phyloP scores from a whole-genome alignment of 2,329 filamentous ascomycete genomes.

The Laburnicola sp. region DNA sequence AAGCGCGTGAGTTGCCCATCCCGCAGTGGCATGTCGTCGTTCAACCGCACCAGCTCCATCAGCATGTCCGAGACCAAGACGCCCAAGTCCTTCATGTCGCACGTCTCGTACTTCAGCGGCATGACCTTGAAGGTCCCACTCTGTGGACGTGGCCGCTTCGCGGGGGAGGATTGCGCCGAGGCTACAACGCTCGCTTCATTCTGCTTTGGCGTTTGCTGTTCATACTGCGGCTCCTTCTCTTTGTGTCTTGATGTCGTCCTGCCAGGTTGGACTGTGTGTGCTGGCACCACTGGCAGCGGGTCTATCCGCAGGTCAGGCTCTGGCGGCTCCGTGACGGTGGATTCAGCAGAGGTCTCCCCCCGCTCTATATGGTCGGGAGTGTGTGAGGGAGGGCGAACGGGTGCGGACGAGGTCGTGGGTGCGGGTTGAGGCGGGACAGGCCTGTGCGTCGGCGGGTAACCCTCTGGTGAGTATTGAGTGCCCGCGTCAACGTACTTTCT shows the following conservation, averaged over 20 bases:
- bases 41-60: conserved; percentile 89
- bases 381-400: conserved; percentile 15
- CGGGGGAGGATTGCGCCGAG: conserved; percentile 27
- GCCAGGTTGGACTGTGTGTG: conserved; percentile 21
- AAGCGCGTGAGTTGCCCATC: conserved; percentile 89
- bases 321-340: conserved; percentile 39
- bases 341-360: conserved; percentile 39
- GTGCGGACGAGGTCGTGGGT: conserved; percentile 7
- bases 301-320: conserved; percentile 42
- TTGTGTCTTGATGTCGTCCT: conserved; percentile 15
- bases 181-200: conserved; percentile 22
- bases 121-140: conserved; percentile 59
- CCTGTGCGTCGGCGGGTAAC: conserved; percentile 49
- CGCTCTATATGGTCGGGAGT: conserved; percentile 29
- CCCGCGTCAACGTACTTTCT: conserved; percentile 53
- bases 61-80: conserved; percentile 93
- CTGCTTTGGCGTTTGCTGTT: conserved; percentile 17
- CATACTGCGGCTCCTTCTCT: conserved; percentile 14
- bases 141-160: conserved; percentile 38
- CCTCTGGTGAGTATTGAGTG: conserved; percentile 60
- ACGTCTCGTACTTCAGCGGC: conserved; percentile 78
- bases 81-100: conserved; percentile 82
- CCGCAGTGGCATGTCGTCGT: conserved; percentile 82
- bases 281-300: conserved; percentile 32
- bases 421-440: conserved; percentile 15